These are phyloP conservation scores for Heterobasidion annosum DNA, from an alignment of 1,284 basidiomycete genomes.

Conservation along the genomic window DNA sequence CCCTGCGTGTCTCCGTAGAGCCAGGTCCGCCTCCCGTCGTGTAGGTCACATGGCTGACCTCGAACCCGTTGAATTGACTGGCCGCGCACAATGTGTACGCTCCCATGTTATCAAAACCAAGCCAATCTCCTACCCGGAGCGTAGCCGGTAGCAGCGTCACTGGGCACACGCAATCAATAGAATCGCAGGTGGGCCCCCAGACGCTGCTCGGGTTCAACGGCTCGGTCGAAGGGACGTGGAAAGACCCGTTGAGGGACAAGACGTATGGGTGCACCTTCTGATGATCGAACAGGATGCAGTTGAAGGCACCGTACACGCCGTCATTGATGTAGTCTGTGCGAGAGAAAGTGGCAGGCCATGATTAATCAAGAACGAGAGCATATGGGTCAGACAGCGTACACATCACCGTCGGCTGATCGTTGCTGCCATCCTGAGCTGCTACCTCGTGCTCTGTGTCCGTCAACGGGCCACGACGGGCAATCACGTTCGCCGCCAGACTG, in stretches of 20 bases:
- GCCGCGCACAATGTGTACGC: conserved; percentile 77
- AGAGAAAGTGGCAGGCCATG: conserved; percentile 8
- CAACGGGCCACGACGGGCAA: conserved; percentile 72
- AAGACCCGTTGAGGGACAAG: conserved; percentile 32
- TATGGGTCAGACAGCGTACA: conserved; percentile 44
- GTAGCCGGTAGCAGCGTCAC: conserved; percentile 39
- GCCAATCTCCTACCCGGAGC: conserved; percentile 69
- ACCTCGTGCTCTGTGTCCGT: conserved; percentile 25
- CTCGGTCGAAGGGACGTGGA: conserved; percentile 35
- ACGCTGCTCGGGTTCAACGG: conserved; percentile 43
- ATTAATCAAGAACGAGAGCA: conserved; percentile 10
- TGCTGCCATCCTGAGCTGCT: conserved; percentile 20
- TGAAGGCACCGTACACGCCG: conserved; percentile 97
- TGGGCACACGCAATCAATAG: conserved; percentile 61
- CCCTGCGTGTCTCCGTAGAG: conserved; percentile 18
- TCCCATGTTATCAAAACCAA: conserved; percentile 73
- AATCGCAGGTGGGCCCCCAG: conserved; percentile 72
- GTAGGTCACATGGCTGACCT: conserved; percentile 32
- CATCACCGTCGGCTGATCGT: conserved; percentile 66
- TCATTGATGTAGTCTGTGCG: conserved; percentile 91
- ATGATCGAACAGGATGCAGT: conserved; percentile 81
- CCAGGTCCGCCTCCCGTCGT: conserved; percentile 30
- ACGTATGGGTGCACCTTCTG: conserved; percentile 68
- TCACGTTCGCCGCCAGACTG: conserved; percentile 88
- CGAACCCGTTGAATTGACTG: conserved; percentile 62